A percentile compares a stretch with the other conserved stretches of the same genome.
phyloP scores from a whole-genome alignment of 345 rosid genomes.

The Populus davidiana region DNA sequence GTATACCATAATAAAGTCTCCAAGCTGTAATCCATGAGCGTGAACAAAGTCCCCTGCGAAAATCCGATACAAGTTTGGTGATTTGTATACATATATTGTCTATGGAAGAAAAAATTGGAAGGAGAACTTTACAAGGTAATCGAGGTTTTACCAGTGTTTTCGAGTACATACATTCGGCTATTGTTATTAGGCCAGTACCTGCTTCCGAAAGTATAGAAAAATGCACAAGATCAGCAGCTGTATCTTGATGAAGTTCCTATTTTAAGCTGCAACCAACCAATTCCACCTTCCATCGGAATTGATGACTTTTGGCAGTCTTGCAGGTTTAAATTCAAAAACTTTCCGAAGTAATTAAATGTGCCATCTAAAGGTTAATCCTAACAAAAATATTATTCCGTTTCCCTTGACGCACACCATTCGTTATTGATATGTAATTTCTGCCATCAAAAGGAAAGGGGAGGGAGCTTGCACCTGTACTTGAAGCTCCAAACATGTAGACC shows the following conservation, averaged over 20 bases:
- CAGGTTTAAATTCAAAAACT: not conserved
- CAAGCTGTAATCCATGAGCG: constrained; percentile 69
- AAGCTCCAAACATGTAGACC: constrained; percentile 83
- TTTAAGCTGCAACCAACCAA: not conserved
- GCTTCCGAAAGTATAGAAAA: not conserved
- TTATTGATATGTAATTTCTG: too few relatives aligned
- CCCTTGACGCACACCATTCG: too few relatives aligned
- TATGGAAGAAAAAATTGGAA: not conserved
- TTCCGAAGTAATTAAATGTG: too few relatives aligned
- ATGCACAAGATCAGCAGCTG: not conserved
- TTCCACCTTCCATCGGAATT: not conserved
- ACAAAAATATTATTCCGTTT: too few relatives aligned
- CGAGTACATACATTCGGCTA: constrained; percentile 95
- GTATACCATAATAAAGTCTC: constrained; percentile 79
- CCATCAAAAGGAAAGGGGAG: not conserved
- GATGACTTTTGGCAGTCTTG: too few relatives aligned
- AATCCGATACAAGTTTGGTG: not conserved
- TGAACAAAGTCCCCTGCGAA: constrained; percentile 77
- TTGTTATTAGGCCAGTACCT: constrained; percentile 99
- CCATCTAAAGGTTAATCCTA: too few relatives aligned
- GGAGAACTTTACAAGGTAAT: not conserved
- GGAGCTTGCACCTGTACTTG: constrained; percentile 67
- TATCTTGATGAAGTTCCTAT: not conserved
- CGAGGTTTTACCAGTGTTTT: constrained; percentile 68
- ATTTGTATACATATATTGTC: not conserved